A percentile compares a stretch with the other conserved stretches of the same genome.
Conservation (phyloP, 805 yeast species). For the Yueomyces sinensis region DNA sequence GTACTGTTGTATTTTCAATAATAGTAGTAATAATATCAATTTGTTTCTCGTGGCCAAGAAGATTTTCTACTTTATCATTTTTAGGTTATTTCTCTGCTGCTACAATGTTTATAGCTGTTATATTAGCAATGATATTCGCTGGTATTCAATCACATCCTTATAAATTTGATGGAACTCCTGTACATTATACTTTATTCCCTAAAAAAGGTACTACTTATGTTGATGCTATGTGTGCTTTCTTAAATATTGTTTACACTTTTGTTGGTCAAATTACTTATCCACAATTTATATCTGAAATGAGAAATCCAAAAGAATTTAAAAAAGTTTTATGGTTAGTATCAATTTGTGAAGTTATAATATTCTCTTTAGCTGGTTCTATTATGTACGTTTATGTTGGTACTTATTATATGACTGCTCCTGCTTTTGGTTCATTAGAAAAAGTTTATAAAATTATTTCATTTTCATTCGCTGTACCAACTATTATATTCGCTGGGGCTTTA, state of each 20-base stretch:
- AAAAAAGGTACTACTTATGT: conserved; percentile 39
- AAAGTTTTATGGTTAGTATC: conserved; percentile 44
- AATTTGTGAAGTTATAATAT: conserved; percentile 33
- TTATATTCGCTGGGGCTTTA: conserved; percentile 40
- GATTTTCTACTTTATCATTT: conserved; percentile 37
- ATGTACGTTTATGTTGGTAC: conserved; percentile 46
- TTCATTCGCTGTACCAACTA: conserved; percentile 49
- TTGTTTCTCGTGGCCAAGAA: conserved; percentile 41
- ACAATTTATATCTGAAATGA: conserved; percentile 48
- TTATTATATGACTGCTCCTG: conserved; percentile 43
- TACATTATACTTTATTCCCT: conserved; percentile 37
- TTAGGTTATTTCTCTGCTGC: conserved; percentile 41
- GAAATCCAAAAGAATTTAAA: conserved; percentile 40
- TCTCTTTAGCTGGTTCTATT: conserved; percentile 42
- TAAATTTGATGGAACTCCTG: conserved; percentile 28
- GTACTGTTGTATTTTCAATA: conserved; percentile 41
- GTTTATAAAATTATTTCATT: conserved; percentile 40
- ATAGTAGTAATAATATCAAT: conserved; percentile 37
- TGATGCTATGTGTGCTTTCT: conserved; percentile 39
- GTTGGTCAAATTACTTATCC: conserved; percentile 56
- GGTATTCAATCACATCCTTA: conserved; percentile 39
- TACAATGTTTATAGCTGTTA: conserved; percentile 45
- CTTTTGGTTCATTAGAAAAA: conserved; percentile 38
- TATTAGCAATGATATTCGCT: conserved; percentile 39
- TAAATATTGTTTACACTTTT: conserved; percentile 49